phyloP scores from a whole-genome alignment of 768 basidiomycete genomes.

The Mycena amicta region DNA sequence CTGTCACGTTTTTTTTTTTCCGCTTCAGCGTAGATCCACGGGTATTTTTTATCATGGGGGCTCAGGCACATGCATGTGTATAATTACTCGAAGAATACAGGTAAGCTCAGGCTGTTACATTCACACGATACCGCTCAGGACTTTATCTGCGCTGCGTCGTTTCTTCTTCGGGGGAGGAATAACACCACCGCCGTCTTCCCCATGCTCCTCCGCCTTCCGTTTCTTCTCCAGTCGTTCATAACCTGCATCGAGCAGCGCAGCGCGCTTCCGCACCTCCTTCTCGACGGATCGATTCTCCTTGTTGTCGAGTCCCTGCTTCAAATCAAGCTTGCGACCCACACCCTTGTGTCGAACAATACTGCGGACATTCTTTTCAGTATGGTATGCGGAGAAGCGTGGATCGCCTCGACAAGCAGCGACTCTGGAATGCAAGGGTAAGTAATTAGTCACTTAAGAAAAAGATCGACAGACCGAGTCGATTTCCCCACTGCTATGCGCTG shows the following conservation, averaged over 20 bases:
- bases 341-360: not conserved
- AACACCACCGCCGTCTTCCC: too few species aligned
- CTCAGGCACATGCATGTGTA: too few species aligned
- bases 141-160: too few species aligned
- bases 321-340: not conserved
- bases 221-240: not conserved
- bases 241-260: not conserved
- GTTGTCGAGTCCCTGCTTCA: not conserved
- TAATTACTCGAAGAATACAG: too few species aligned
- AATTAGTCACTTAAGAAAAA: not conserved
- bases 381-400: not conserved
- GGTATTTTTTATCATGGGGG: too few species aligned
- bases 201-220: not conserved
- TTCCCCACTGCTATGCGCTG: not conserved
- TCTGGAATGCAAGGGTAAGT: not conserved
- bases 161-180: too few species aligned
- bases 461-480: not conserved
- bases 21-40: too few species aligned
- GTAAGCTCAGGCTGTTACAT: too few species aligned
- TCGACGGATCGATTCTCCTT: not conserved
- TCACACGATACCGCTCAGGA: too few species aligned
- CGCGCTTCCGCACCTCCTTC: not conserved
- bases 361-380: not conserved
- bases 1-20: too few species aligned
- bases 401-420: not conserved